Conservation (phyloP, 106 monocot species). For the Dendrobium huoshanense region DNA sequence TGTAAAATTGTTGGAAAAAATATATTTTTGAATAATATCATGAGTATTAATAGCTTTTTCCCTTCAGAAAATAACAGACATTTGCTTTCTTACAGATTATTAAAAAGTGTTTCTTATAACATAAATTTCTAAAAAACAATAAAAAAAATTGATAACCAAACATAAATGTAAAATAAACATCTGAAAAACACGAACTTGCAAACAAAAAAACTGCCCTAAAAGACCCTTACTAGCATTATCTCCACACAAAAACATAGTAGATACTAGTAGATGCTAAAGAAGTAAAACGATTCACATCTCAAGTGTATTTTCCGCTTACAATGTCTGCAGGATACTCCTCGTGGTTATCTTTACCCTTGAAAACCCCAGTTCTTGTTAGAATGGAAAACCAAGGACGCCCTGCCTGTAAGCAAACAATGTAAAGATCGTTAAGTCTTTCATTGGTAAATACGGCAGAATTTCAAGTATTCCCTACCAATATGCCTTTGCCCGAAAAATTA, state of each 20-base stretch:
- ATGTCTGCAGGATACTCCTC: constrained; percentile 66
- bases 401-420: constrained; percentile 35
- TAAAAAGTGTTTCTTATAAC: too few relatives aligned
- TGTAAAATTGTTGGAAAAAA: too few relatives aligned
- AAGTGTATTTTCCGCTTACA: constrained; percentile 32
- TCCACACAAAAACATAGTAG: neutral
- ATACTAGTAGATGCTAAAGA: neutral
- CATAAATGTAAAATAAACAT: too few relatives aligned
- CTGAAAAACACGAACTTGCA: too few relatives aligned
- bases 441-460: neutral
- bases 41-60: too few relatives aligned
- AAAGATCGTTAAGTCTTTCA: neutral
- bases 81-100: too few relatives aligned
- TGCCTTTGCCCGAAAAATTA: neutral
- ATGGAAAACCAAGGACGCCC: constrained; percentile 90
- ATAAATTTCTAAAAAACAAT: too few relatives aligned
- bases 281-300: neutral
- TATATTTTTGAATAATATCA: too few relatives aligned
- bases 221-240: too few relatives aligned
- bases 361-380: constrained; percentile 91
- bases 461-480: neutral
- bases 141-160: too few relatives aligned
- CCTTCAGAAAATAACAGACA: too few relatives aligned
- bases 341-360: constrained; percentile 71
- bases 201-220: too few relatives aligned